A percentile compares a stretch with the other conserved stretches of the same genome.
phyloP scores from a whole-genome alignment of 345 rosid species.

The Eucalyptus guilfoylei region DNA sequence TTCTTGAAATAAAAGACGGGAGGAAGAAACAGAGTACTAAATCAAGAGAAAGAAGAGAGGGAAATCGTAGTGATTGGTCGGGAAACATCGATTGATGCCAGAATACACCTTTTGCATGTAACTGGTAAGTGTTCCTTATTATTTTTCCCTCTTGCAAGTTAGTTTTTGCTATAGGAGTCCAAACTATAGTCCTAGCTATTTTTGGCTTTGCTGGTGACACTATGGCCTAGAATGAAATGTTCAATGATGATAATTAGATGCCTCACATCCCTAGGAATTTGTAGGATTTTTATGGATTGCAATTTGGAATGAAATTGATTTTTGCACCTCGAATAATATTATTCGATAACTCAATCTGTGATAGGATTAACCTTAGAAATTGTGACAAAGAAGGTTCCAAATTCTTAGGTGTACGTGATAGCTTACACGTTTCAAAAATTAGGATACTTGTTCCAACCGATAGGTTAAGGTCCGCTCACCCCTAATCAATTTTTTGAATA shows the following conservation, averaged over 20 bases:
- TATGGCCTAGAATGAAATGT: not conserved
- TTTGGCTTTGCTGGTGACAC: not conserved
- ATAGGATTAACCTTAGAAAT: fast-evolving
- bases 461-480: not conserved
- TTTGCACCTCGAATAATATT: not conserved
- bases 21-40: not conserved
- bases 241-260: not conserved
- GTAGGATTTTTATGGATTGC: not conserved
- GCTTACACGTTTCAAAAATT: not conserved
- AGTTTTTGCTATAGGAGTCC: too few species aligned
- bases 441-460: fast-evolving
- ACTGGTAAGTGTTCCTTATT: not conserved
- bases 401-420: not conserved
- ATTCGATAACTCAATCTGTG: too few species aligned
- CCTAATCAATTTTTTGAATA: not conserved
- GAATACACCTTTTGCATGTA: not conserved
- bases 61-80: not conserved
- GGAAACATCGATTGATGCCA: not conserved
- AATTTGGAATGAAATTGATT: too few species aligned
- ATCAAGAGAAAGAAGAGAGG: not conserved
- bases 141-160: not conserved
- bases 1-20: not conserved
- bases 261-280: not conserved
- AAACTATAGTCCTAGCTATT: too few species aligned
- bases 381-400: fast-evolving